Percentiles rank a stretch among this genome's conserved stretches.
These are phyloP conservation scores for Aspergillus unguis DNA, from an alignment of 2,329 filamentous ascomycete genomes.

Conservation along the genomic window DNA sequence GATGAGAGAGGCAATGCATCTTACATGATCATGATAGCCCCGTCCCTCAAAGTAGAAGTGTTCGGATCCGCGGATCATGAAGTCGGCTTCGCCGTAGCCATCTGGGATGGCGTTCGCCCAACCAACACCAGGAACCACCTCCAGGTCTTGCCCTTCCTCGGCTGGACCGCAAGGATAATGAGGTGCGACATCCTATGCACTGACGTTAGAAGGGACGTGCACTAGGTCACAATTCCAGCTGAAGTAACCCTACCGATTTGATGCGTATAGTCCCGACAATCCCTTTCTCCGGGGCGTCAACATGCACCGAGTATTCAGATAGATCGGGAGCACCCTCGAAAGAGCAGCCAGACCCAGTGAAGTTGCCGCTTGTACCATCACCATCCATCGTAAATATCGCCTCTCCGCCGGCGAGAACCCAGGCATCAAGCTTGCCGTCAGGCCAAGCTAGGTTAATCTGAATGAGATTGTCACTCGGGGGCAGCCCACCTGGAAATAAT, in stretches of 20 bases:
- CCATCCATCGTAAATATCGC: background rate
- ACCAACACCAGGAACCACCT: constrained; percentile 22
- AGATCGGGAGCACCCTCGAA: background rate
- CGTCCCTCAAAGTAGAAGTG: constrained; percentile 34
- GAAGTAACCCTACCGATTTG: too few species aligned
- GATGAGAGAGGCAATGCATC: background rate
- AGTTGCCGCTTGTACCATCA: background rate
- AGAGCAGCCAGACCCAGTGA: background rate
- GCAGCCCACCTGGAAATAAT: background rate
- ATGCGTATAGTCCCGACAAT: too few species aligned
- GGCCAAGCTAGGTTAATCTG: background rate
- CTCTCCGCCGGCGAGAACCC: background rate
- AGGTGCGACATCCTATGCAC: background rate
- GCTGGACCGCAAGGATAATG: constrained; percentile 7
- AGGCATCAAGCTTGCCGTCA: background rate
- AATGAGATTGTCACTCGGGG: background rate
- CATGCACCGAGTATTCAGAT: background rate
- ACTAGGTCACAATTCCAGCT: too few species aligned
- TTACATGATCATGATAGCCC: constrained; percentile 46
- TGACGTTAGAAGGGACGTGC: too few species aligned
- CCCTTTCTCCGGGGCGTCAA: too few species aligned
- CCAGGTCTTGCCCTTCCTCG: background rate
- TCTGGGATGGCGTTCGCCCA: constrained; percentile 41
- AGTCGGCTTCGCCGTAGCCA: constrained; percentile 26
- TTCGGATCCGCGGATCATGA: constrained; percentile 27